Evolutionary conservation across 78 protist species (phyloP), one percentile per base, ranked within the genome.

Genomic region (Emiliania huxleyi): DNA sequence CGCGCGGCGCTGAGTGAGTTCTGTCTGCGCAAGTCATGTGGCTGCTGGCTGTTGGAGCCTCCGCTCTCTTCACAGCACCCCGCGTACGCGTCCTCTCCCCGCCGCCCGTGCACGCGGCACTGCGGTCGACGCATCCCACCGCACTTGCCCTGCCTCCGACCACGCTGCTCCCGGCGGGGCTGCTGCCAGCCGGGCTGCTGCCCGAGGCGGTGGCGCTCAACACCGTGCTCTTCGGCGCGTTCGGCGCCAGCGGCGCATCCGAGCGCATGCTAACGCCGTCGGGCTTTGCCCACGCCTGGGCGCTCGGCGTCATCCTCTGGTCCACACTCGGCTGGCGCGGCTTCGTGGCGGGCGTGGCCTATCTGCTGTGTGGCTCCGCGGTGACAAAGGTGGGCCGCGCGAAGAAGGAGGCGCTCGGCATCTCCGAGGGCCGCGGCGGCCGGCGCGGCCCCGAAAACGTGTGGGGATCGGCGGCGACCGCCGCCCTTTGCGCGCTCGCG

Each of bases 381-480:
- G 93, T 90, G 43, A 73, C 88, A 4, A 90, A 73, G 48, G 52
- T 90, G 35, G 37, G 37, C 35, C 71, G 19, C 48, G 87, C 85
- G 15, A n/a, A 75, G 73, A 90, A 90, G 91, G 91, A 49, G 48
- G 44, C 91, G 6, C 91, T 37, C 48, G 71, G 75, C n/a, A 45
- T 90, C 55, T 40, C 92, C 15, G 93, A 90, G 71, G 71, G 93
- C 25, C 87, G 93, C 0, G 93, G 93, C 25, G 93, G 93, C n/a
- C 3, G 2, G 93, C 52, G 93, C 35, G 93, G 93, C 5, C 93
- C 93, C 2, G 93, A 90, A 73, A 90, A 90, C 71, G 93, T 90
- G 38, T 90, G 93, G 93, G 93, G 93, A 1, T 69, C 93, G 0
- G 93, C 93, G 5, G 93, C 93, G 23, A 73, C 93, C 0, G 93